A percentile compares a stretch with the other conserved stretches of the same genome.
Evolutionary conservation across 768 basidiomycete species (phyloP).

Genomic region (Boletus eberwhitei): DNA sequence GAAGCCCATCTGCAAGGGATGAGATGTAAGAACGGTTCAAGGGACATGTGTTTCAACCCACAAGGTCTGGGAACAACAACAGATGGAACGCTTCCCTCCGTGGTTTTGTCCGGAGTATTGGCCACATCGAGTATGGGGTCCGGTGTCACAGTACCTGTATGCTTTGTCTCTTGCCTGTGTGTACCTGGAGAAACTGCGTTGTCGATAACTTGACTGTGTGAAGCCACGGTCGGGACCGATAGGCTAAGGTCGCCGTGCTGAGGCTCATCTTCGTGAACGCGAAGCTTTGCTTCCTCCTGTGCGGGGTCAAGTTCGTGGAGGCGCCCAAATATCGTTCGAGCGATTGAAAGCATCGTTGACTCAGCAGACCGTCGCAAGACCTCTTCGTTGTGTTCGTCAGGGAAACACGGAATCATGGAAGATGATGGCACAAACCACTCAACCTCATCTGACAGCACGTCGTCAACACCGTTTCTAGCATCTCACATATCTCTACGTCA

Average conservation of each 20-base stretch:
- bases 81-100: constrained; percentile 35
- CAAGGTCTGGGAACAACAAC: constrained; percentile 21
- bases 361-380: constrained; percentile 85
- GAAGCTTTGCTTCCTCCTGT: constrained; percentile 65
- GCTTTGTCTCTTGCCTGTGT: constrained; percentile 10
- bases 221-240: constrained; percentile 43
- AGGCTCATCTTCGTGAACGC: constrained; percentile 46
- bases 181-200: constrained; percentile 9
- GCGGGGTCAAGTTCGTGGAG: constrained; percentile 64
- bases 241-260: constrained; percentile 58
- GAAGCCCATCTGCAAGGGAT: constrained; percentile 67
- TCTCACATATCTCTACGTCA: constrained; percentile 95
- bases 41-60: constrained; percentile 5
- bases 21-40: not conserved
- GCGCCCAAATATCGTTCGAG: constrained; percentile 75
- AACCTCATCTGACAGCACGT: constrained; percentile 96
- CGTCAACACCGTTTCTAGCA: constrained; percentile 95
- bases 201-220: constrained; percentile 19
- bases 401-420: not conserved
- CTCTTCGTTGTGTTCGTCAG: constrained; percentile 47
- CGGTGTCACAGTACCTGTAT: not conserved
- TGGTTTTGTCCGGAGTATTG: not conserved
- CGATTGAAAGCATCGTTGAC: constrained; percentile 83
- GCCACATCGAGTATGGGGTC: not conserved
- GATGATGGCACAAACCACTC: constrained; percentile 61